Evolutionary conservation across 371 early-diverging fungal genomes (phyloP), one percentile per base, ranked within the genome.

Genomic region (Syncephalastrum contaminatum): DNA sequence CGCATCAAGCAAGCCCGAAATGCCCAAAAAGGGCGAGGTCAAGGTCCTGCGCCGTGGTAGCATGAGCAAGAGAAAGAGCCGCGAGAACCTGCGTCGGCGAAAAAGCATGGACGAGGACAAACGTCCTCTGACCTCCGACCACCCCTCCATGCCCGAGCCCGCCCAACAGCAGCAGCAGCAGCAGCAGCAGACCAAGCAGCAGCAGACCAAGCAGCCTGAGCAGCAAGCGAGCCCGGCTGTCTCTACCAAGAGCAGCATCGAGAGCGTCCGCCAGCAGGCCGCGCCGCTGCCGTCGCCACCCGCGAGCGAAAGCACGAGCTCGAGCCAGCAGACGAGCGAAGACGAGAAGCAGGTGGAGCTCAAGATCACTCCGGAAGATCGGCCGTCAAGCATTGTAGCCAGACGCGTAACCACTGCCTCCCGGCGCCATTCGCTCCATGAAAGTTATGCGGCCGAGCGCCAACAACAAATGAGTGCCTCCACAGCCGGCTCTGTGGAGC

Each of bases 401-500:
- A 61, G 66, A 43, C 66, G 71, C 12, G 59, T 62, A 8, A 66
- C 71, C 2, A 62, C 60, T 27, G 53, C 61, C 13, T 53, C 58
- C 16, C 64, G 75, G 22, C 64, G 65, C 6, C 54, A 62, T 18
- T 75, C 75, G 0, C 44, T 75, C 41, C 72, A 75, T 48, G 75
- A 75, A 48, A 68, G 58, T 47, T 73, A 61, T 46, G 66, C 74
- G 1, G 51, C 59, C 18, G 51, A 59, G n/a, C 59, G 62, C 8
- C 65, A 67, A 22, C 58, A 30, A 0, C 36, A 30, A 2, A 30
- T 30, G 36, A 30, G 63, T 19, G 42, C 50, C 12, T 60, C 60
- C 39, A 61, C 58, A n/a, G 65, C 62, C 22, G 69, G 71, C 2
- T 67, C 69, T 30, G 77, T 76, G 16, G 73, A 70, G 39, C 62